phyloP scores from a whole-genome alignment of 2,329 filamentous ascomycete genomes.

The Fusarium piperis region DNA sequence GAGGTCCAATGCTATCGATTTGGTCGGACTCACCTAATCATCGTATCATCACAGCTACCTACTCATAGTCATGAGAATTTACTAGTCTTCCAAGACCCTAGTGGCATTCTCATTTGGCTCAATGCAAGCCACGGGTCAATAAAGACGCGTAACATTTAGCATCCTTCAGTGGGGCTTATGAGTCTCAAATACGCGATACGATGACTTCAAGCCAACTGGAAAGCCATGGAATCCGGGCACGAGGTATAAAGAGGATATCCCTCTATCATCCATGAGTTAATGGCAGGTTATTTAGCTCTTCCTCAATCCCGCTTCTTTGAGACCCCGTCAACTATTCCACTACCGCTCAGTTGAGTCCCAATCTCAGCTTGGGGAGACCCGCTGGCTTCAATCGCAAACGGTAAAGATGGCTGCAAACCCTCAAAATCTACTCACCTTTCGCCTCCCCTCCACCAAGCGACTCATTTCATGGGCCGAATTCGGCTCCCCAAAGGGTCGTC shows the following conservation, averaged over 20 bases:
- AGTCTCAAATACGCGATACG: neutral
- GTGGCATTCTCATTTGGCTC: neutral
- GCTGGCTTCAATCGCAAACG: neutral
- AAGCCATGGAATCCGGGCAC: neutral
- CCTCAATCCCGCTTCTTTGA: neutral
- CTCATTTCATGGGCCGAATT: constrained; percentile 25
- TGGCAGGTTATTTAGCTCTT: neutral
- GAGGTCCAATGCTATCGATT: neutral
- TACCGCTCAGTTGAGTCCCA: neutral
- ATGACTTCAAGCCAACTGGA: neutral
- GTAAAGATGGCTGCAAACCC: neutral
- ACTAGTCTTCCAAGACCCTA: neutral
- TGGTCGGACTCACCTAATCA: no score
- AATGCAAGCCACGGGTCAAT: neutral
- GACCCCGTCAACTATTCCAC: neutral
- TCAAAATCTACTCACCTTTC: neutral
- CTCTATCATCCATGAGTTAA: neutral
- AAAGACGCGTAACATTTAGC: neutral
- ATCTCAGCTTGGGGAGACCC: neutral
- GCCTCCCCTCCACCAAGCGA: constrained; percentile 10
- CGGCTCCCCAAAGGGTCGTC: constrained; percentile 1
- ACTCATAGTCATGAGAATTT: neutral
- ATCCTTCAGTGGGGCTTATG: neutral
- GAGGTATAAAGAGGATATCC: neutral
- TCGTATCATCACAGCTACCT: no score